Percentiles rank a stretch among this genome's conserved stretches.
phyloP scores from a whole-genome alignment of 2,329 filamentous ascomycete genomes.

The Aspergillus tanneri region DNA sequence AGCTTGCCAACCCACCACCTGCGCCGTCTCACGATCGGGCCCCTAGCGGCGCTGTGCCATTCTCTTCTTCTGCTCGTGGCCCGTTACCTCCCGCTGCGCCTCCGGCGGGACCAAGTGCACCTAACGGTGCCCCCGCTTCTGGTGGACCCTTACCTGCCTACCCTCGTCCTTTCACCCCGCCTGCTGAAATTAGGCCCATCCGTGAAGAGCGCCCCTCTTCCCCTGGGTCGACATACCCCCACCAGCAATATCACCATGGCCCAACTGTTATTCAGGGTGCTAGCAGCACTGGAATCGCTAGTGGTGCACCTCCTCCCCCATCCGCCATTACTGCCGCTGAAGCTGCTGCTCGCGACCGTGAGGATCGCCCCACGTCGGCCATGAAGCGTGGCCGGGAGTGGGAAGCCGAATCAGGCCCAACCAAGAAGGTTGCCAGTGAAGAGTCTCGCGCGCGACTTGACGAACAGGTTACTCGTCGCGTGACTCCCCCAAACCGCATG shows the following conservation, averaged over 20 bases:
- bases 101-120: constrained; percentile 51
- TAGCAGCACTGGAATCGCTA: constrained; percentile 59
- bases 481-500: constrained; percentile 53
- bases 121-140: constrained; percentile 54
- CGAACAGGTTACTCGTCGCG: constrained; percentile 75
- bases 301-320: constrained; percentile 66
- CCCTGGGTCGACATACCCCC: constrained; percentile 81
- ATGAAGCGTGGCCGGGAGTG: constrained; percentile 88
- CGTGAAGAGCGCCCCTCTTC: constrained; percentile 86
- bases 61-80: constrained; percentile 41
- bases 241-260: constrained; percentile 76
- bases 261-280: constrained; percentile 54
- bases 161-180: constrained; percentile 70
- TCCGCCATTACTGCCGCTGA: constrained; percentile 68
- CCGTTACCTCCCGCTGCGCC: constrained; percentile 44
- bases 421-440: constrained; percentile 85
- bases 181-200: constrained; percentile 78
- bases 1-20: constrained; percentile 49
- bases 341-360: constrained; percentile 62
- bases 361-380: constrained; percentile 74
- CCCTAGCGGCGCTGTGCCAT: constrained; percentile 30
- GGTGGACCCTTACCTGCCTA: constrained; percentile 69
- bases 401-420: constrained; percentile 71
- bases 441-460: constrained; percentile 84
- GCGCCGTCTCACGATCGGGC: constrained; percentile 43